A percentile compares a stretch with the other conserved stretches of the same genome.
phyloP scores from a whole-genome alignment of 257 asterid genomes.

The Linderniella brevidens region DNA sequence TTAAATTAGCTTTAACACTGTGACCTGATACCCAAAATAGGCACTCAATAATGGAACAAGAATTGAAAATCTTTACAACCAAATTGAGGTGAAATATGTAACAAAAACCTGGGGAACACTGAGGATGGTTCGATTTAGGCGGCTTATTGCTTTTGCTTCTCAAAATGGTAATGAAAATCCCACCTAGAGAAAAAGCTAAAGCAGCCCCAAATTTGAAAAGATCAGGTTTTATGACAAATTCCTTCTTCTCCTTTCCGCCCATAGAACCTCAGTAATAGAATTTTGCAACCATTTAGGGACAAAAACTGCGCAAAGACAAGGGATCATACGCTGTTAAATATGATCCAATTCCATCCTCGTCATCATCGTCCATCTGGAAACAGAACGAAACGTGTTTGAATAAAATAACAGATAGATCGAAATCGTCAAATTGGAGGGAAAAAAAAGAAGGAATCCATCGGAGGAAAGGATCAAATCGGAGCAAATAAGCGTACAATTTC shows the following conservation, averaged over 20 bases:
- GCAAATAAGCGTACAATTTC: too few species aligned
- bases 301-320: conserved; percentile 6
- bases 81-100: background rate
- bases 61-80: background rate
- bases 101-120: conserved; percentile 31
- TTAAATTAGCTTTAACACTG: conserved; percentile 17
- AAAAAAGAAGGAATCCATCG: too few species aligned
- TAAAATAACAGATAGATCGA: background rate
- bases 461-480: too few species aligned
- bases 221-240: conserved; percentile 20
- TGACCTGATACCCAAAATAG: conserved; percentile 19
- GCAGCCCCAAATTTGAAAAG: conserved; percentile 55
- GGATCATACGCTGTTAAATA: conserved; percentile 5
- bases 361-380: conserved; percentile 32
- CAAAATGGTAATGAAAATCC: conserved; percentile 41
- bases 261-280: conserved; percentile 13
- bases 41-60: conserved; percentile 1
- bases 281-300: background rate
- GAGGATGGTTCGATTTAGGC: conserved; percentile 23
- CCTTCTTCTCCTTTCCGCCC: conserved; percentile 43
- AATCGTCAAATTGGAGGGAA: too few species aligned
- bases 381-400: conserved; percentile 1
- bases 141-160: conserved; percentile 25
- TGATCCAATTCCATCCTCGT: conserved; percentile 11
- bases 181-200: conserved; percentile 62